Percentiles rank a stretch among this genome's conserved stretches.
Evolutionary conservation across 2,329 filamentous ascomycete species (phyloP).

Genomic region (Meredithiella fracta): DNA sequence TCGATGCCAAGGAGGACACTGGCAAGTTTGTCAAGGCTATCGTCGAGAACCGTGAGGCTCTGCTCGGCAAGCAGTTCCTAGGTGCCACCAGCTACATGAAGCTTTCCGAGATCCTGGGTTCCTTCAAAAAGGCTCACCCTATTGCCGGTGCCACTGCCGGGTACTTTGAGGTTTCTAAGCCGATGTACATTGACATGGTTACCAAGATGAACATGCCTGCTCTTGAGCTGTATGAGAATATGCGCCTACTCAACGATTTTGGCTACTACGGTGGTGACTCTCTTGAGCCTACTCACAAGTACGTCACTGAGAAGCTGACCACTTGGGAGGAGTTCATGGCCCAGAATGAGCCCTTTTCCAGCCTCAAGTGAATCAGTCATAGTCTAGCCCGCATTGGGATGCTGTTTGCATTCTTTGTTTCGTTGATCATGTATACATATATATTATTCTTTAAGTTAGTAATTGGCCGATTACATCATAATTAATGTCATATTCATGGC

Average conservation of each 20-base stretch:
- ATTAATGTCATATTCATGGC: too few relatives aligned
- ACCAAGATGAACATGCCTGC: conserved; percentile 15
- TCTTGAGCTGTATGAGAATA: conserved; percentile 27
- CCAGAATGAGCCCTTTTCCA: conserved; percentile 6
- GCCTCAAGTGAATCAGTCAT: conserved; percentile 7
- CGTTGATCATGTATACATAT: neutral
- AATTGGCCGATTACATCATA: too few relatives aligned
- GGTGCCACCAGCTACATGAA: conserved; percentile 25
- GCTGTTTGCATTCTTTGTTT: too few relatives aligned
- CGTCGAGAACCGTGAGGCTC: conserved; percentile 16
- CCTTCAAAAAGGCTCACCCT: conserved; percentile 20
- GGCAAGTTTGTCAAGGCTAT: conserved; percentile 24
- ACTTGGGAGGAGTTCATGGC: conserved; percentile 25
- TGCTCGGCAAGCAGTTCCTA: conserved; percentile 22
- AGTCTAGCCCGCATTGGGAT: neutral
- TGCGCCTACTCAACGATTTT: conserved; percentile 26
- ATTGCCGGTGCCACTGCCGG: conserved; percentile 22
- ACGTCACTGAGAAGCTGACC: conserved; percentile 24
- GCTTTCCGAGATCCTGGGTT: conserved; percentile 20
- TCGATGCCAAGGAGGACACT: conserved; percentile 25
- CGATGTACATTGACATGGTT: conserved; percentile 24
- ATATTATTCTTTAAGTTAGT: too few relatives aligned
- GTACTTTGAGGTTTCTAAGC: conserved; percentile 20
- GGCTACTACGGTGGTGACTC: conserved; percentile 26
- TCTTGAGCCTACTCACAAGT: conserved; percentile 20